Base-by-base conservation (phyloP, 2,329 filamentous ascomycete species). In the Talaromyces sp. region DNA sequence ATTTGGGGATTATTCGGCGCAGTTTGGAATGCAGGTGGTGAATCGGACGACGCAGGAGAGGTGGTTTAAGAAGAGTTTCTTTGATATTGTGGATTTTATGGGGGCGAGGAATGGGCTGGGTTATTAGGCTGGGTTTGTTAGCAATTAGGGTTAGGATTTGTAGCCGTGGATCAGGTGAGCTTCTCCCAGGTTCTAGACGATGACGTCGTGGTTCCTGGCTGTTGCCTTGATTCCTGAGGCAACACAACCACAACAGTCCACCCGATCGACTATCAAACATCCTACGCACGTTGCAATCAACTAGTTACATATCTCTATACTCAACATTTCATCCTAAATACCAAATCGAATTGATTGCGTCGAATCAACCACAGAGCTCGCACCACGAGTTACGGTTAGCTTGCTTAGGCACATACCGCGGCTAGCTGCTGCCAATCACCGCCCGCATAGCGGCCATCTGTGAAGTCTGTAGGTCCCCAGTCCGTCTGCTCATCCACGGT, bases 11-110 rank as follows among this genome's bases (percentile, higher is more conserved):
- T 80, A 75, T 50, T 64, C 71, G 0, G 65, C 73, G 15, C 78
- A 80, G 2, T 85, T 83, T 67, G 83, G 83, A 0, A 75, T 85
- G 45, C 82, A 85, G 65, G 77, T 75, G 1, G 80, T 84, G 1
- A 82, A 84, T 61, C 71, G 76, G 3, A 82, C 80, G 2, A 81
- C 77, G 3, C 76, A 80, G 65, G 72, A 78, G 61, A 67, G 81
- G 22, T 66, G 72, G 39, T 84, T 78, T 55, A 84, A 84, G 71
- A 81, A 81, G 72, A 83, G 80, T 52, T 82, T 84, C 63, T 84
- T 84, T 63, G 81, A 84, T 56, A 66, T 80, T 63, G 79, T 83
- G 15, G 80, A 83, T 63, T 83, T 83, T 59, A 67, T 82, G 7
- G 67, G 54, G 3, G 58, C 58, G 31, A 51, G 58, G 37, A 37